Base-by-base conservation (phyloP, 257 asterid species). In the Penstemon barbatus region DNA sequence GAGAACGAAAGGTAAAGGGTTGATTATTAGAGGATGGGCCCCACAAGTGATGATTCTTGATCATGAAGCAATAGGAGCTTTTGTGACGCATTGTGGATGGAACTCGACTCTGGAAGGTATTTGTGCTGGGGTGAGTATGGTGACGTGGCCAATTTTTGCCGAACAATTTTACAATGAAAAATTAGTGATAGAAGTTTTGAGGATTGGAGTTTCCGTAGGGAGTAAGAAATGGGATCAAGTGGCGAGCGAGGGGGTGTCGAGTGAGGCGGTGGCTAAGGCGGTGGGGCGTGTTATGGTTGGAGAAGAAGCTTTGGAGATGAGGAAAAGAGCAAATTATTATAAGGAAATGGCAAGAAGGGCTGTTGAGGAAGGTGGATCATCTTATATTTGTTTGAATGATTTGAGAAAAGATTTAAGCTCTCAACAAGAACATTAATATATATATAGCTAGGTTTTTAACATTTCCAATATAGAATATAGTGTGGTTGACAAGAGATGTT, bases 21-120 rank as follows among this genome's bases (percentile, higher is more conserved):
- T 89, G 5, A 74, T 89, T 38, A 78, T 91, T 66, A 81, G 78
- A 65, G 68, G 57, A 50, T 18, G 70, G 68, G 79, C 84, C 2
- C 73, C 65, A 0, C 73, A 85, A 48, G 45, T 69, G 6, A 5
- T 77, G 81, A 86, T 86, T 62, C 81, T 86, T 41, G 78, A 72
- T 4, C 83, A 86, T 13, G 51, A 64, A 39, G 40, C 84, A 0
- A 15, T 71, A 0, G 92, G 84, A 5, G 81, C 74, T 4, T 86
- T 83, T 33, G 72, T 86, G 13, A 86, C 85, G 0, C 89, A 83
- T 13, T 83, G 92, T 18, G 92, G 92, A 11, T 85, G 90, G 90
- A 85, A 85, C 63, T 85, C 87, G 3, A 71, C 60, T 0, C 15
- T 85, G 0, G 88, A 85, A 68, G 87, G 82, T 1, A 67, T 86